These are phyloP conservation scores for Alisma plantagoaquatica DNA, from an alignment of 106 monocot species.

Conservation along the genomic window DNA sequence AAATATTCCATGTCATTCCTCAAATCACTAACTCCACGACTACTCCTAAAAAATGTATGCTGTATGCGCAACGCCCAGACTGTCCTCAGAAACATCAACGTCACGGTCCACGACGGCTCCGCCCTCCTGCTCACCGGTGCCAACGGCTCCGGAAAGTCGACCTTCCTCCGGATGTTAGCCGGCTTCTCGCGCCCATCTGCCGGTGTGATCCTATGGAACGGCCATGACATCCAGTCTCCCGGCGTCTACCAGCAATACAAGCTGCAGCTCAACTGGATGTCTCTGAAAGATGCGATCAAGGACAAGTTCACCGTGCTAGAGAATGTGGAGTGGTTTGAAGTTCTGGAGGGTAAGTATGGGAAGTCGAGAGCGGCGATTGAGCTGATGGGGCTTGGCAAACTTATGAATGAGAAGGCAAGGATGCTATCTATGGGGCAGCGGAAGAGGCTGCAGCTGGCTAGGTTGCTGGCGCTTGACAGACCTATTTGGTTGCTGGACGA, in stretches of 20 bases:
- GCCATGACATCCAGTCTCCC: slow-evolving; percentile 74
- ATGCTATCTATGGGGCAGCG: slow-evolving; percentile 98
- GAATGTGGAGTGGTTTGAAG: slow-evolving; percentile 91
- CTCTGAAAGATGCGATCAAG: slow-evolving; percentile 77
- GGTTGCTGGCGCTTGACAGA: slow-evolving; percentile 73
- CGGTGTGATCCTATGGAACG: slow-evolving; percentile 90
- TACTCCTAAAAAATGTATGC: slow-evolving; percentile 82
- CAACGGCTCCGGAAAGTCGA: slow-evolving; percentile 96
- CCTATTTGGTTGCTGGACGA: slow-evolving; percentile 98
- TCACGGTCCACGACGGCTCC: slow-evolving; percentile 72
- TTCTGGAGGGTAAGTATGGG: slow-evolving; percentile 82
- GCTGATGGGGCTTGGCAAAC: slow-evolving; percentile 83
- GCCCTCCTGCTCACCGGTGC: slow-evolving; percentile 79
- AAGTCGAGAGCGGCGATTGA: slow-evolving; percentile 50
- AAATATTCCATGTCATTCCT: slow-evolving; percentile 29
- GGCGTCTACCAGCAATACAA: slow-evolving; percentile 95
- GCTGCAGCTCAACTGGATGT: slow-evolving; percentile 92
- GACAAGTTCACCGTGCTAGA: slow-evolving; percentile 76
- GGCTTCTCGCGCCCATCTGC: slow-evolving; percentile 95
- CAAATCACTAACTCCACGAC: slow-evolving; percentile 42
- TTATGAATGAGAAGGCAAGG: slow-evolving; percentile 82
- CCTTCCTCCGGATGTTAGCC: slow-evolving; percentile 90
- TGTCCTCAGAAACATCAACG: slow-evolving; percentile 75
- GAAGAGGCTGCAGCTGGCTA: slow-evolving; percentile 82
- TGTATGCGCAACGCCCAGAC: slow-evolving; percentile 98